phyloP scores from a whole-genome alignment of 257 asterid species.

The Solanum chilense region DNA sequence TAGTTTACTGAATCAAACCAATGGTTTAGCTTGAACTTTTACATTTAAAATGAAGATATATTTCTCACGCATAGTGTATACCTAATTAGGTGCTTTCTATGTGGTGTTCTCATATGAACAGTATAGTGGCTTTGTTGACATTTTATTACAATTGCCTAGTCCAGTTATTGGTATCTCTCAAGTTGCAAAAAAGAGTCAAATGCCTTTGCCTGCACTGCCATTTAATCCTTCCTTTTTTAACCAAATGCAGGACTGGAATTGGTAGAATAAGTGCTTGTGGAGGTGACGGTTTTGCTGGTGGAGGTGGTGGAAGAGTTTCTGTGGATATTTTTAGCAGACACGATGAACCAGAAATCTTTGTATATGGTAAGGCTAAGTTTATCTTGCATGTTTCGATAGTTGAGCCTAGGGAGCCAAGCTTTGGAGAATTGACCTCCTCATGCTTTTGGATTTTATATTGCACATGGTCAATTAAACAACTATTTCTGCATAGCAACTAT shows the following conservation, averaged over 20 bases:
- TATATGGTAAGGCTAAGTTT: conserved; percentile 44
- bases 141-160: not conserved
- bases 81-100: not conserved
- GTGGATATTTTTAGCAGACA: conserved; percentile 93
- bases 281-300: conserved; percentile 94
- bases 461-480: not conserved
- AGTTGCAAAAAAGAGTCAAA: not conserved
- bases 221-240: conserved; percentile 10
- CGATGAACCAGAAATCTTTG: conserved; percentile 71
- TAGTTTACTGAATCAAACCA: not conserved
- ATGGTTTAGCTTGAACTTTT: not conserved
- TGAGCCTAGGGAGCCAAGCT: not conserved
- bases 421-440: not conserved
- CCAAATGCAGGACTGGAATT: conserved; percentile 75
- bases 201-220: not conserved
- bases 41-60: not conserved
- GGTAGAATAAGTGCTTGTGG: conserved; percentile 91
- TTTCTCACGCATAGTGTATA: not conserved
- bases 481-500: not conserved
- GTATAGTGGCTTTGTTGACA: not conserved
- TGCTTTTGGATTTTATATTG: not conserved
- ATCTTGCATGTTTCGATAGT: not conserved
- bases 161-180: not conserved
- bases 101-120: not conserved
- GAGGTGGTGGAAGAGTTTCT: conserved; percentile 96